phyloP scores from a whole-genome alignment of 805 yeast species.

The Yarrowia sp. region DNA sequence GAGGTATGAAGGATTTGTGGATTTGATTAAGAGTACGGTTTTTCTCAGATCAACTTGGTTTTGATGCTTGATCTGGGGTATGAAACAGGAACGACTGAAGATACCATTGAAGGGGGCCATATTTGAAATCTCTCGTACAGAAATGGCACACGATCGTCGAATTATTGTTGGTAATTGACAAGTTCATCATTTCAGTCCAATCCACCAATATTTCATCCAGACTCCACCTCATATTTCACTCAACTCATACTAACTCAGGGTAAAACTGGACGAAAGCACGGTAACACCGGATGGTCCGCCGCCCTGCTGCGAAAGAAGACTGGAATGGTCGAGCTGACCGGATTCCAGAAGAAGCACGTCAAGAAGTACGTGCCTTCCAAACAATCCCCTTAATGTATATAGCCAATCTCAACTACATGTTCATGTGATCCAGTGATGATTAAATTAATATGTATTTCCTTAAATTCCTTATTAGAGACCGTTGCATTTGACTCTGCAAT shows the following conservation, averaged over 20 bases:
- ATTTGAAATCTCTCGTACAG: no score
- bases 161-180: no score
- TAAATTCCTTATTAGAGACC: background rate
- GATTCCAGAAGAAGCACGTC: slow-evolving; percentile 27
- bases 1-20: no score
- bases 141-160: no score
- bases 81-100: no score
- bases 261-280: slow-evolving; percentile 86
- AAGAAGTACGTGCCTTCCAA: slow-evolving; percentile 29
- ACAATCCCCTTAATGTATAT: slow-evolving; percentile 26
- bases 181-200: no score
- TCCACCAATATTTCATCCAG: no score
- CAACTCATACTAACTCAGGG: slow-evolving; percentile 41
- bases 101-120: no score
- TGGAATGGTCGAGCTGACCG: slow-evolving; percentile 54
- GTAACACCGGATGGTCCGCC: slow-evolving; percentile 84
- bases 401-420: background rate
- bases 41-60: no score
- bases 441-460: background rate
- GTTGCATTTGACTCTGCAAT: background rate
- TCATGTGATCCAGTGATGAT: background rate
- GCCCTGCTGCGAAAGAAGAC: slow-evolving; percentile 52
- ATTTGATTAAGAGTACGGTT: background rate
- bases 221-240: no score
- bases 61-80: no score